These are phyloP conservation scores for Fusarium fracticaudum DNA, from an alignment of 2,329 filamentous ascomycete species.

Conservation along the genomic window DNA sequence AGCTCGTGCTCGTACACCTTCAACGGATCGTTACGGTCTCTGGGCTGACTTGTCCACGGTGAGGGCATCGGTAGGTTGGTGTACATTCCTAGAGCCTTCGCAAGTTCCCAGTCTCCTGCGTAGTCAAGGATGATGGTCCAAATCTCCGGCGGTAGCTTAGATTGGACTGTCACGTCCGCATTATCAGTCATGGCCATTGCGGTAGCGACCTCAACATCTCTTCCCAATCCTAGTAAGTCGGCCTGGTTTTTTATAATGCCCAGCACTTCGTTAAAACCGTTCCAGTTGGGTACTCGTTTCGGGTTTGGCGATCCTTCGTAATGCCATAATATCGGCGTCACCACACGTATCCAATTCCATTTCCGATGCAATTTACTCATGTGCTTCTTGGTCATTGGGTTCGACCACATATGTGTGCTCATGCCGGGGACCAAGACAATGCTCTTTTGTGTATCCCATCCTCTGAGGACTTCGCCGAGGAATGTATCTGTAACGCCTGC, in stretches of 20 bases:
- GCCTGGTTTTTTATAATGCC: conserved; percentile 81
- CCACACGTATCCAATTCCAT: conserved; percentile 87
- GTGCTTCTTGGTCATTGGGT: conserved; percentile 88
- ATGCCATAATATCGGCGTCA: conserved; percentile 84
- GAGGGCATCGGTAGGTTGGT: conserved; percentile 77
- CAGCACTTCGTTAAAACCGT: conserved; percentile 75
- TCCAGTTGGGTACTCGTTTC: conserved; percentile 69
- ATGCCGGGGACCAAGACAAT: conserved; percentile 88
- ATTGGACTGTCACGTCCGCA: conserved; percentile 48
- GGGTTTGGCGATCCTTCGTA: conserved; percentile 66
- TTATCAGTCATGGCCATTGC: conserved; percentile 50
- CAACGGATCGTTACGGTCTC: conserved; percentile 69
- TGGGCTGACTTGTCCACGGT: conserved; percentile 73
- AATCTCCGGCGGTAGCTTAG: conserved; percentile 80
- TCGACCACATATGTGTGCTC: conserved; percentile 89
- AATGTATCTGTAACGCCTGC: conserved; percentile 84
- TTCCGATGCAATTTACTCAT: conserved; percentile 83
- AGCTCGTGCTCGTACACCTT: conserved; percentile 80
- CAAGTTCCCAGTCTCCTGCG: conserved; percentile 89
- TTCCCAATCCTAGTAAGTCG: conserved; percentile 77
- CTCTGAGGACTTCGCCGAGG: conserved; percentile 80
- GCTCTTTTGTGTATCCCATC: conserved; percentile 88
- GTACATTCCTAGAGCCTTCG: conserved; percentile 81
- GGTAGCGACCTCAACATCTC: conserved; percentile 70
- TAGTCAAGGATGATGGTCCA: conserved; percentile 90